Percentiles rank a stretch among this genome's conserved stretches.
phyloP scores from a whole-genome alignment of 768 basidiomycete genomes.

The Kwoniella sp. region DNA sequence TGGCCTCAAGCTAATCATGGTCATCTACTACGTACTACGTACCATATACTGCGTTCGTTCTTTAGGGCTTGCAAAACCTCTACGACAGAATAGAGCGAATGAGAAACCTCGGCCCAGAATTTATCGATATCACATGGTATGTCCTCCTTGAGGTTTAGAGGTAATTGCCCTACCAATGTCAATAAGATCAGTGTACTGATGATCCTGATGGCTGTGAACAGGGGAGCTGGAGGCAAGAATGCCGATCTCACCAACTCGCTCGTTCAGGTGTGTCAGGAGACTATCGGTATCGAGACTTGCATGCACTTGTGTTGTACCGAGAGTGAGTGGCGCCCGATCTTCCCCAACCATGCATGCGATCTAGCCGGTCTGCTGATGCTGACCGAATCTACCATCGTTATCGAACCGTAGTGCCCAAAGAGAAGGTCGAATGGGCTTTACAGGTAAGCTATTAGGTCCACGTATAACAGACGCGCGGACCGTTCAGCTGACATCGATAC shows the following conservation, averaged over 20 bases:
- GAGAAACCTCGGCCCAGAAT: slow-evolving; percentile 91
- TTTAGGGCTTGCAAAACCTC: slow-evolving; percentile 87
- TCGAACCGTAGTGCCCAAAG: slow-evolving; percentile 67
- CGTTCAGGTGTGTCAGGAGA: slow-evolving; percentile 88
- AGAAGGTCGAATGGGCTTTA: slow-evolving; percentile 90
- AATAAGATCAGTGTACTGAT: slow-evolving; percentile 8
- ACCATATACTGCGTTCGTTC: too few species aligned
- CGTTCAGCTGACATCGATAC: background rate
- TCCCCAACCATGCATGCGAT: too few species aligned
- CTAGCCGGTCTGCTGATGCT: too few species aligned
- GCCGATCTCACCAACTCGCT: slow-evolving; percentile 91
- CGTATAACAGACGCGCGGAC: slow-evolving; percentile 1
- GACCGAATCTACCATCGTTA: too few species aligned
- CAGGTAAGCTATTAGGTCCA: slow-evolving; percentile 63
- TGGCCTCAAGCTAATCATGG: too few species aligned
- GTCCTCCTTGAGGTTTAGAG: too few species aligned
- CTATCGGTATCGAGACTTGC: slow-evolving; percentile 94
- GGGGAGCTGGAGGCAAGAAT: slow-evolving; percentile 95
- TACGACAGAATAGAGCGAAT: slow-evolving; percentile 98
- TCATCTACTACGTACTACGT: too few species aligned
- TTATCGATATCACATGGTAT: slow-evolving; percentile 95
- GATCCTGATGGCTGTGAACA: slow-evolving; percentile 51
- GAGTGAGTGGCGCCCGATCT: too few species aligned
- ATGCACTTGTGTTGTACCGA: slow-evolving; percentile 99
- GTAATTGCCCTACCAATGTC: too few species aligned